Conservation (phyloP, 1,284 basidiomycete species). For the Boletus semigastroideus region DNA sequence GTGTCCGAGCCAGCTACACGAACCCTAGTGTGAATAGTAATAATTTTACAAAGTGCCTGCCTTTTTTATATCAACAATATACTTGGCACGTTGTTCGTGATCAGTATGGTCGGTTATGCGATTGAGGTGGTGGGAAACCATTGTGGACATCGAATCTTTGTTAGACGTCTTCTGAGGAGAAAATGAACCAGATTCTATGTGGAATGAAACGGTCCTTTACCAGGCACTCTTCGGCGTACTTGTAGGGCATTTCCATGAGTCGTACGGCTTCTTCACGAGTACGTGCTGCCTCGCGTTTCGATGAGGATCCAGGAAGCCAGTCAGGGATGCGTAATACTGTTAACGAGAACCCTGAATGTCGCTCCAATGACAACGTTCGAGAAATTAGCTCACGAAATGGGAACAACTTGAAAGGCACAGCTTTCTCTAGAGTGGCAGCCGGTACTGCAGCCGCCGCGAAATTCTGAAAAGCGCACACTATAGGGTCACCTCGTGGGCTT, state of each 20-base stretch:
- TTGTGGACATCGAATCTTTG: background rate
- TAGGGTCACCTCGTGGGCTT: constrained; percentile 7
- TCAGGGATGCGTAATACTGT: constrained; percentile 22
- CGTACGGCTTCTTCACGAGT: background rate
- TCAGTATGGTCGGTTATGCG: constrained; percentile 8
- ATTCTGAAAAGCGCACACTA: background rate
- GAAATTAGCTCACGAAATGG: constrained; percentile 17
- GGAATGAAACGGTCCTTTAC: background rate
- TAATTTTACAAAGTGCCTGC: background rate
- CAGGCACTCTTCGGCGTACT: constrained; percentile 7
- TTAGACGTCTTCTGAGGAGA: background rate
- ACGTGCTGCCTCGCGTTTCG: constrained; percentile 12
- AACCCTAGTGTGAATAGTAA: background rate
- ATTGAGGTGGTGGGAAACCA: constrained; percentile 19
- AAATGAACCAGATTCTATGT: background rate
- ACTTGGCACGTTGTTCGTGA: background rate
- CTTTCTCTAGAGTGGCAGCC: constrained; percentile 3
- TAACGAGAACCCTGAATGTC: background rate
- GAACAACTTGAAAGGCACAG: constrained; percentile 13
- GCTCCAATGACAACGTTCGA: background rate
- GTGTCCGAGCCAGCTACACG: constrained; percentile 14
- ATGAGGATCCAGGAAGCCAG: constrained; percentile 22
- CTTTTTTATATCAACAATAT: constrained; percentile 9
- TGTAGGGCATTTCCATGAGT: constrained; percentile 13
- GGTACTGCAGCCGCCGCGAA: background rate